Evolutionary conservation across 225 moss, liverwort and hornwort species (phyloP).

Genomic region (Pseudoscleropodium purum): DNA sequence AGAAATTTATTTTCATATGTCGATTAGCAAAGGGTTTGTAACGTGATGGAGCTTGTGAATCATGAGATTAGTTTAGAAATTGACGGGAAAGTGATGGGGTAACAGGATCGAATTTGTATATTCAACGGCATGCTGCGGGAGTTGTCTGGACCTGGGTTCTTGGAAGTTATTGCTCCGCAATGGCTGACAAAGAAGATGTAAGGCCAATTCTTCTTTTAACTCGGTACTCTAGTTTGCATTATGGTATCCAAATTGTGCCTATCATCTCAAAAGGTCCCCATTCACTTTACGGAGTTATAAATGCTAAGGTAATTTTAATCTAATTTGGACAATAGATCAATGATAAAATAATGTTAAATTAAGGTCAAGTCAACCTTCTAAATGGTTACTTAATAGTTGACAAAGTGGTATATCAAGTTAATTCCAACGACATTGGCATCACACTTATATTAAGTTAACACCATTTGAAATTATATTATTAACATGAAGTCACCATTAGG

Average conservation of each 20-base stretch:
- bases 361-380: not conserved
- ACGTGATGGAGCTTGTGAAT: not conserved
- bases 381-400: not conserved
- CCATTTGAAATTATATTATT: not conserved
- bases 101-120: conserved; percentile 73
- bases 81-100: not conserved
- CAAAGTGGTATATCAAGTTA: not conserved
- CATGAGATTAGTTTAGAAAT: not conserved
- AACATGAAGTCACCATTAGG: not conserved
- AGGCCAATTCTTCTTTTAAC: not conserved
- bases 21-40: not conserved
- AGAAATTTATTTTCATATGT: not conserved
- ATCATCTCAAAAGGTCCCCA: not conserved
- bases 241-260: not conserved
- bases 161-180: conserved; percentile 60
- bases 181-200: conserved; percentile 84
- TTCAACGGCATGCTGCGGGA: conserved; percentile 88
- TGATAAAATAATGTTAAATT: not conserved
- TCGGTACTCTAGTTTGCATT: not conserved
- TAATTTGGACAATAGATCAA: not conserved
- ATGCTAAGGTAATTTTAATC: not conserved
- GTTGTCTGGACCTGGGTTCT: conserved; percentile 72
- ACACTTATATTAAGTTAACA: no score
- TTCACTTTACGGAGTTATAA: not conserved
- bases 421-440: not conserved